These are phyloP conservation scores for Alternaria panax DNA, from an alignment of 2,329 filamentous ascomycete genomes.

Conservation along the genomic window DNA sequence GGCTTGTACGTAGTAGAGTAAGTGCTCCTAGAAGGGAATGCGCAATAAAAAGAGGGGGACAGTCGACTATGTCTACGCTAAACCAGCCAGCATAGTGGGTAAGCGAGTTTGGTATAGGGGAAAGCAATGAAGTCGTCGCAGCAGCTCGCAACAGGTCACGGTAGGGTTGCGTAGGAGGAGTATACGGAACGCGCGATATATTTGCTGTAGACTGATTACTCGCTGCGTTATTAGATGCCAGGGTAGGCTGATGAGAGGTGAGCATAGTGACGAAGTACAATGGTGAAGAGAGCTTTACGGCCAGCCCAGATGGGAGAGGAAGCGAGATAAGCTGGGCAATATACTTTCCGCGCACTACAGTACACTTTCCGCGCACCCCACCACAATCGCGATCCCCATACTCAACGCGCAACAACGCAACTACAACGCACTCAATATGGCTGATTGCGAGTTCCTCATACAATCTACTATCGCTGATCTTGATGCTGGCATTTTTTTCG, in stretches of 20 bases:
- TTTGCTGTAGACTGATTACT: not conserved
- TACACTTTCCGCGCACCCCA: not conserved
- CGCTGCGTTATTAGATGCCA: not conserved
- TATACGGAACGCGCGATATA: too few relatives aligned
- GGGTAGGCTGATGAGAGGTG: not conserved
- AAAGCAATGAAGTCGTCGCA: not conserved
- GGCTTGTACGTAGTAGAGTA: not conserved
- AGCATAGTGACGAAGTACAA: not conserved
- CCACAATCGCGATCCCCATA: not conserved
- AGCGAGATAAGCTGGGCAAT: not conserved
- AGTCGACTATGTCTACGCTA: not conserved
- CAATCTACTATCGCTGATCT: too few relatives aligned
- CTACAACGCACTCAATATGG: not conserved
- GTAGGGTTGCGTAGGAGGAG: not conserved
- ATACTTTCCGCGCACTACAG: too few relatives aligned
- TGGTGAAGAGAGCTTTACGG: not conserved
- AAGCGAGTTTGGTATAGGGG: not conserved
- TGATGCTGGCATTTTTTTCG: too few relatives aligned
- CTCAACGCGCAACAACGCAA: not conserved
- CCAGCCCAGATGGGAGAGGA: too few relatives aligned
- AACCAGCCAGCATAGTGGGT: not conserved
- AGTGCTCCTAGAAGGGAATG: not conserved
- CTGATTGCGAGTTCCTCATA: not conserved
- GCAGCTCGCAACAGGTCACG: not conserved
- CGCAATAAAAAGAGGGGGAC: too few relatives aligned